Evolutionary conservation across 768 basidiomycete species (phyloP).

Genomic region (Daedaleopsis sinensis): DNA sequence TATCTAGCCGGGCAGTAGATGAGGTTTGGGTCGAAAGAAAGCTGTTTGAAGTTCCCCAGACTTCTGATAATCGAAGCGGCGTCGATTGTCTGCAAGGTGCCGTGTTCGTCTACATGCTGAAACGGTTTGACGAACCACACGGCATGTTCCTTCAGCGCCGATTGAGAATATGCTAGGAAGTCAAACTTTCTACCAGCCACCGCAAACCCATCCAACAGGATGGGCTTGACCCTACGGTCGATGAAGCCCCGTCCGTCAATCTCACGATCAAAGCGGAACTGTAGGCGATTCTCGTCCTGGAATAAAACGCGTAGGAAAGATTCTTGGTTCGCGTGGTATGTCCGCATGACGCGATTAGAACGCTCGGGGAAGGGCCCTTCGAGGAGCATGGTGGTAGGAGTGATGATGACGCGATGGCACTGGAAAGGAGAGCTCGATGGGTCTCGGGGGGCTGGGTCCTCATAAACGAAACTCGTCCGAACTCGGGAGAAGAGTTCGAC

Average conservation of each 20-base stretch:
- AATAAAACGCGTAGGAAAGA: conserved; percentile 67
- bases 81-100: not conserved
- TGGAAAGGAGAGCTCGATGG: conserved; percentile 53
- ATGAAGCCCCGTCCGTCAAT: conserved; percentile 56
- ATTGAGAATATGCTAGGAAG: conserved; percentile 76
- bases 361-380: conserved; percentile 60
- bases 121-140: conserved; percentile 71
- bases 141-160: conserved; percentile 59
- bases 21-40: conserved; percentile 47
- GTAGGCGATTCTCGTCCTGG: conserved; percentile 57
- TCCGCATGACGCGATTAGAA: conserved; percentile 64
- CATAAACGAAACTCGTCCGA: conserved; percentile 64
- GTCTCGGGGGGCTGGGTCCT: conserved; percentile 48
- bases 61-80: conserved; percentile 52
- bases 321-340: conserved; percentile 48
- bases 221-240: conserved; percentile 45
- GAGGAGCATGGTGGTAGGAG: conserved; percentile 56
- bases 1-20: conserved; percentile 67
- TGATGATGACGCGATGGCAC: conserved; percentile 50
- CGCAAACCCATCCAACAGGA: conserved; percentile 46
- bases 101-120: conserved; percentile 27
- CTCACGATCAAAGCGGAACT: conserved; percentile 58
- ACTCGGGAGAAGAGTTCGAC: conserved; percentile 16
- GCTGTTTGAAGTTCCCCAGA: conserved; percentile 56
- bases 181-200: conserved; percentile 58